Evolutionary conservation across 306 rosid genomes (phyloP), one percentile per base, ranked within the genome.

Genomic region (Citrullus colocynthis): DNA sequence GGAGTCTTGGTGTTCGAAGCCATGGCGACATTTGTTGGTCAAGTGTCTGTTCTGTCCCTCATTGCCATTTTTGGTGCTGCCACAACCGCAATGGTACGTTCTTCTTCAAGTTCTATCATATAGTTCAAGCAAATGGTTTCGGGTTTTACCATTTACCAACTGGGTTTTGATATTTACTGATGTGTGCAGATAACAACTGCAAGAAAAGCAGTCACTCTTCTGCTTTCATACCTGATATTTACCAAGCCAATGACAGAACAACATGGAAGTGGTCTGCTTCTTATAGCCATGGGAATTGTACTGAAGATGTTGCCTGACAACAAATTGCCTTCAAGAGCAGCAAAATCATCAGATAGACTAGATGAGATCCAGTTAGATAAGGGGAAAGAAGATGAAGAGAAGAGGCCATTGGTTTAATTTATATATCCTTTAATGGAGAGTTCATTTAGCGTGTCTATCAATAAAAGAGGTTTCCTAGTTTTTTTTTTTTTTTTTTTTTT

Each of bases 201-300:
- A n/a, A 86, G 94, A 80, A 90, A 90, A 76, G 89, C 88, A 28
- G 91, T 88, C 16, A 90, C 91, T 14, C 82, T 90, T 77, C 51
- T 90, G 82, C 83, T 90, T 14, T 90, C 94, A 37, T 88, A 85
- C 83, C 4, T 88, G 80, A 88, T 90, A 77, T 88, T 90, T 48
- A 90, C 94, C 71, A 90, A 90, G 91, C 90, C 91, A 17, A 67
- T 88, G 80, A 90, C 91, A 7, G 90, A 88, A 39, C 88, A 88
- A 45, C 94, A 90, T 28, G 91, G 85, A 76, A 84, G 86, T 30
- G 90, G 91, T 52, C 83, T 90, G 21, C 71, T 88, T 30, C 90
- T 90, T 16, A 90, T 90, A 66, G 65, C 85, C 63, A 76, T 86
- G 87, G 94, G 94, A 70, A 85, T 90, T 57, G 49, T 81, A 7